Evolutionary conservation across 2,329 filamentous ascomycete species (phyloP).

Genomic region (Dendrostoma leiphaemia): DNA sequence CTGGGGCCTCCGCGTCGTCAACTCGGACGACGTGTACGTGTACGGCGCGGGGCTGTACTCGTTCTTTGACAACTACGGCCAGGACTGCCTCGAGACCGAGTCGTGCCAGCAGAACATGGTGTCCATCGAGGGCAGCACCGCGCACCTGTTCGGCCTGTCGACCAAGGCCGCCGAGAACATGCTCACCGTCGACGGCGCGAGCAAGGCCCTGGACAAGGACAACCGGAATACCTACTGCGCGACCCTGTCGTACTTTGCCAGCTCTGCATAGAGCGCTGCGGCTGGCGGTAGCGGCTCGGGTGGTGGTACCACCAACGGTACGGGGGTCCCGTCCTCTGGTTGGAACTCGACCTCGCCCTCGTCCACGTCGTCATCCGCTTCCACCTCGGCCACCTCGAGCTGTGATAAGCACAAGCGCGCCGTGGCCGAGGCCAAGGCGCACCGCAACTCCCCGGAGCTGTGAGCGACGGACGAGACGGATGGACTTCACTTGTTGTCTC

Average conservation of each 20-base stretch:
- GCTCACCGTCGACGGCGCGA: conserved; percentile 60
- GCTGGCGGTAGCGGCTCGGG: not conserved
- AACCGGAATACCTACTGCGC: conserved; percentile 67
- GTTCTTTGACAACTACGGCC: conserved; percentile 80
- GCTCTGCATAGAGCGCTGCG: conserved; percentile 16
- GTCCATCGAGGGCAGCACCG: conserved; percentile 61
- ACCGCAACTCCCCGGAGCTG: not conserved
- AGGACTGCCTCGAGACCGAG: conserved; percentile 64
- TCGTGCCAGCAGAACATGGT: conserved; percentile 79
- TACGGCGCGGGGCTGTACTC: conserved; percentile 76
- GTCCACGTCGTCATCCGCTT: not conserved
- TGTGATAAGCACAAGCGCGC: not conserved
- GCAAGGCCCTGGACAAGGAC: conserved; percentile 53
- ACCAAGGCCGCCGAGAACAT: conserved; percentile 76
- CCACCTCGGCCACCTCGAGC: not conserved
- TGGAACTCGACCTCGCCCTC: no score
- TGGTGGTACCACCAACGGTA: not conserved
- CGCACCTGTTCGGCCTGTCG: conserved; percentile 67
- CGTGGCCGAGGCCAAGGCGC: not conserved
- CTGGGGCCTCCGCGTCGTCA: conserved; percentile 70
- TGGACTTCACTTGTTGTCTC: no score
- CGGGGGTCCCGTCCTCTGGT: no score
- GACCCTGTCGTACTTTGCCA: conserved; percentile 53
- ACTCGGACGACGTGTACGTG: conserved; percentile 65
- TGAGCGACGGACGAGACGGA: not conserved